These are phyloP conservation scores for Astrephomene gubernaculifera DNA, from an alignment of 139 green algal species.

Conservation along the genomic window DNA sequence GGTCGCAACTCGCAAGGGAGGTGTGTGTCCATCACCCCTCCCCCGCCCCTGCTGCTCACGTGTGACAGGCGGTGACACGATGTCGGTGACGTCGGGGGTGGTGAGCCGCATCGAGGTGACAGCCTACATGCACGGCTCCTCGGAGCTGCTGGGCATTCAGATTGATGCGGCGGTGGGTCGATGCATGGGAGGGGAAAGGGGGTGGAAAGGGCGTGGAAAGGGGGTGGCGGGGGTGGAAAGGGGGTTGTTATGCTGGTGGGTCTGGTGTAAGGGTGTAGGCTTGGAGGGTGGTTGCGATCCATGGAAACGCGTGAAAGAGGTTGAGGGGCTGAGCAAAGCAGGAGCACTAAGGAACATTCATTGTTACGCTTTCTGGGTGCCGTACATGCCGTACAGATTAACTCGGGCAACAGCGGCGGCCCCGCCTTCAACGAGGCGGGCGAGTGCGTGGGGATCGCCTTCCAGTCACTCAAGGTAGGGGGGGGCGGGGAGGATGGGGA, in stretches of 20 bases:
- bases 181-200: not conserved
- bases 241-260: too few species aligned
- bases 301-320: too few species aligned
- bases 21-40: too few species aligned
- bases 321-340: too few species aligned
- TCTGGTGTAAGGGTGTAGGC: too few species aligned
- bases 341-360: too few species aligned
- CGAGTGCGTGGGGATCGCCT: conserved; percentile 93
- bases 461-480: conserved; percentile 72
- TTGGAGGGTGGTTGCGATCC: too few species aligned
- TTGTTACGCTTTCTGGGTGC: too few species aligned
- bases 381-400: conserved; percentile 68
- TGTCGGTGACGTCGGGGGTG: conserved; percentile 77
- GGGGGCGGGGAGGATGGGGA: too few species aligned
- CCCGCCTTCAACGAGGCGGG: conserved; percentile 87
- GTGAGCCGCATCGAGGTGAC: conserved; percentile 89
- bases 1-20: too few species aligned
- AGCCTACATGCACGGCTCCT: conserved; percentile 87
- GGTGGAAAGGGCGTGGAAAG: not conserved
- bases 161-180: conserved; percentile 71
- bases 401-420: conserved; percentile 84
- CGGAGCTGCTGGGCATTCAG: conserved; percentile 92
- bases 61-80: conserved; percentile 83
- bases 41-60: too few species aligned
- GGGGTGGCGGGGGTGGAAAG: not conserved